Base-by-base conservation (phyloP, 75 land plant species). In the Cupressus sempervirens region DNA sequence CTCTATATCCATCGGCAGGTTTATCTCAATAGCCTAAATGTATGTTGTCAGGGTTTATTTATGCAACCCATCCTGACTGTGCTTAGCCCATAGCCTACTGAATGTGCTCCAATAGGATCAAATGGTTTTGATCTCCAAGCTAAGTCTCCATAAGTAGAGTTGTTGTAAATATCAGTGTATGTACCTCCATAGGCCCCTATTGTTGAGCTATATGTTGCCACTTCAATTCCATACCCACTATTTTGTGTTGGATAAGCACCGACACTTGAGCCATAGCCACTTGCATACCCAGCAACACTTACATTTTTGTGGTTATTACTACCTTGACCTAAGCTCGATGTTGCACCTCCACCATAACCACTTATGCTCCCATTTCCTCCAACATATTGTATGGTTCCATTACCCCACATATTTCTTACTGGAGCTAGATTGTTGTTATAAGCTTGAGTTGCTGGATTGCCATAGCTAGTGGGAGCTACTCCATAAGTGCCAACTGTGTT, bases 91-190 rank as follows among this genome's bases (percentile, higher is more conserved):
- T 87, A 90, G 58, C 86, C 89, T 85, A 87, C 88, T 29, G 94
- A 84, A 72, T 87, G 84, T 54, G 93, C 86, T 13, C 53, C 87
- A 77, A 91, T 92, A 26, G 91, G 87, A 62, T 95, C 95, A 36
- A 95, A 82, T 38, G 88, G 81, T 30, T 50, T 89, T 90, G 95
- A 86, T 84, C 93, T 91, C 95, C 95, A 93, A 11, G 87, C 87
- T 70, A 86, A 83, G 83, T 88, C 89, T 46, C 90, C 86, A 89
- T 95, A 93, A 2, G 91, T 95, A 12, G 93, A 38, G 65, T 84
- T 88, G 1, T 91, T 90, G 81, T 87, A 89, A 0, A 86, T 86
- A 90, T 92, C 94, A 18, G 91, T 90, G 86, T 95, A 95, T 35
- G 90, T 76, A 56, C 30, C 84, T 82, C 89, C 91, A 45, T 50